These are phyloP conservation scores for Corinectria fuckeliana DNA, from an alignment of 2,329 filamentous ascomycete species.

Conservation along the genomic window DNA sequence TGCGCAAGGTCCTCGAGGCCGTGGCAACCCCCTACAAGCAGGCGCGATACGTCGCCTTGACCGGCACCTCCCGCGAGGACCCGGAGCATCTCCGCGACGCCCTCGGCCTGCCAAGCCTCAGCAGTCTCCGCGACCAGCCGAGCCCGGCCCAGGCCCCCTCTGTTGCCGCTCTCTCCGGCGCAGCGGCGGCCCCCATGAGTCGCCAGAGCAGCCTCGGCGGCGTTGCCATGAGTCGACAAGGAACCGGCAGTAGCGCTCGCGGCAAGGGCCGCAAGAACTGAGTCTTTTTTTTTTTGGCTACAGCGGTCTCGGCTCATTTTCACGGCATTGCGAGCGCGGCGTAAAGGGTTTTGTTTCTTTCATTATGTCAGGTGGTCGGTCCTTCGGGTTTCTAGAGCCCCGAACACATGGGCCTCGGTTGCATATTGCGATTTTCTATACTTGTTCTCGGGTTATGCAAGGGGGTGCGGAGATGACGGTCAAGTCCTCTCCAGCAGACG, in stretches of 20 bases:
- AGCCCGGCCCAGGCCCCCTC: constrained; percentile 38
- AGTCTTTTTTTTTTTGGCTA: constrained; percentile 4
- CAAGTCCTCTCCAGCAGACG: constrained; percentile 2
- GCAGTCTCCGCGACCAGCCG: constrained; percentile 51
- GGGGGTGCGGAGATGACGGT: constrained; percentile 1
- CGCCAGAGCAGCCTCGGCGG: constrained; percentile 63
- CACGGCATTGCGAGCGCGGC: constrained; percentile 41
- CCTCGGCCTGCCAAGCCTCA: constrained; percentile 55
- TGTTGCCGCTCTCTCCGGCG: constrained; percentile 39
- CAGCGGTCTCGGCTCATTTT: constrained; percentile 23
- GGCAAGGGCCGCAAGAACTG: constrained; percentile 52
- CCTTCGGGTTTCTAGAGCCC: constrained; percentile 12
- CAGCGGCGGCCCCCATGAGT: constrained; percentile 58
- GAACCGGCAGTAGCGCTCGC: constrained; percentile 56
- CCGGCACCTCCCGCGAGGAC: constrained; percentile 52
- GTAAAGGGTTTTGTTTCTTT: constrained; percentile 28
- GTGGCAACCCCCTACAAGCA: constrained; percentile 57
- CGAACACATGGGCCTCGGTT: constrained; percentile 15
- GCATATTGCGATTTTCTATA: constrained; percentile 17
- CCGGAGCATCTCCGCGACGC: constrained; percentile 58
- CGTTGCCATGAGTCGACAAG: constrained; percentile 63
- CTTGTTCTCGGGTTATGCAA: constrained; percentile 16
- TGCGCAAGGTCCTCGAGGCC: constrained; percentile 62
- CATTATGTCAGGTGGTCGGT: constrained; percentile 17
- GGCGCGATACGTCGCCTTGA: constrained; percentile 57